phyloP scores from a whole-genome alignment of 2,329 filamentous ascomycete species.

The Pseudogymnoascus sp. region DNA sequence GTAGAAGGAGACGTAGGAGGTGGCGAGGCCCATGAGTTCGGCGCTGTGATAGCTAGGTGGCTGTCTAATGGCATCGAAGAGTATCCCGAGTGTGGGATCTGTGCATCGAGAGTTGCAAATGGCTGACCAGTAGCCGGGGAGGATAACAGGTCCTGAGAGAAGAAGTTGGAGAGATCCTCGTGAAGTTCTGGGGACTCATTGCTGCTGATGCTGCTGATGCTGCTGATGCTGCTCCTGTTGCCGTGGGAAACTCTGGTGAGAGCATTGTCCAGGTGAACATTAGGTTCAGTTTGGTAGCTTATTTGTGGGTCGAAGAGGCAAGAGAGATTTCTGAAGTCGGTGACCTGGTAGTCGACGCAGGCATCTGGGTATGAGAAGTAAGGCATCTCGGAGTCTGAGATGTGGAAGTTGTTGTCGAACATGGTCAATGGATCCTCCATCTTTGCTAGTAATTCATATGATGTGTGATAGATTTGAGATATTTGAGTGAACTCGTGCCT shows the following conservation, averaged over 20 bases:
- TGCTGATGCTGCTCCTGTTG: background rate
- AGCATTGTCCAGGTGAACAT: background rate
- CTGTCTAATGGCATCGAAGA: background rate
- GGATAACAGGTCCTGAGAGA: background rate
- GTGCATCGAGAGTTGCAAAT: background rate
- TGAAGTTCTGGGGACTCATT: background rate
- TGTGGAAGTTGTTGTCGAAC: background rate
- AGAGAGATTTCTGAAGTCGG: background rate
- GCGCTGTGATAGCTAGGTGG: background rate
- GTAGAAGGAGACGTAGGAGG: background rate
- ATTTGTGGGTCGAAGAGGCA: background rate
- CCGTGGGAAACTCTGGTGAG: background rate
- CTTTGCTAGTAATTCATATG: background rate
- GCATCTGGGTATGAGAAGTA: background rate
- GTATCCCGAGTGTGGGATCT: background rate
- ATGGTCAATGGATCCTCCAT: background rate
- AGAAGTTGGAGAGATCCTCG: background rate
- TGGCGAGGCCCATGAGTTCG: background rate
- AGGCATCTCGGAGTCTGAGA: background rate
- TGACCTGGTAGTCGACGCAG: background rate
- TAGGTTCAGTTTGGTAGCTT: background rate
- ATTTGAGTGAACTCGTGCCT: background rate
- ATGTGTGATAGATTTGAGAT: background rate
- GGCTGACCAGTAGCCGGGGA: background rate
- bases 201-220: background rate